Evolutionary conservation across 2,329 filamentous ascomycete species (phyloP), one percentile per base, ranked within the genome.

Genomic region (Emydomyces testavorans): DNA sequence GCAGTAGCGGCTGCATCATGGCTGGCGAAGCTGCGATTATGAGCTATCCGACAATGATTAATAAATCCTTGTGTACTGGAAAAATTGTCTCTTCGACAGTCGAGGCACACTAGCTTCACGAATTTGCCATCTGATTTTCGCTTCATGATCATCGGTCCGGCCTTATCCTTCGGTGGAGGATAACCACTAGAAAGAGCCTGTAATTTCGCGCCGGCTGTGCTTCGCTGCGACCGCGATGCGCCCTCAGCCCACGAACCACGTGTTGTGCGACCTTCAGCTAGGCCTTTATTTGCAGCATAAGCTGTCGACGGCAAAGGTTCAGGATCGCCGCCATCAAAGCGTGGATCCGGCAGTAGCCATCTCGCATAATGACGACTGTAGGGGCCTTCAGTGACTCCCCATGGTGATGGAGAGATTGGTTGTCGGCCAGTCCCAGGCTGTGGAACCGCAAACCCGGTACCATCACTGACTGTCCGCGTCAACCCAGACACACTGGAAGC

Each of bases 31-130:
- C 93, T 88, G 50, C 86, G 78, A 62, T 83, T 85, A 68, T 98
- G 92, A 21, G 89, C 88, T 58, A 98, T 96, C 49, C 92, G 87
- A 63, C 90, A 96, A 63, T 98, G 92, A 62, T 98, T 98, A 70
- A 98, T 92, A 68, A 96, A 96, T n/a, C 92, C 92, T 65, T 96
- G 92, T 0, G 89, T 93, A 69, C 89, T 96, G 48, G 84, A 89
- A 61, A 96, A 96, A 64, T 95, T 86, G 63, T 87, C 85, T 54
- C 90, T 78, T 42, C 87, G 76, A 66, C 92, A 96, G 64, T 92
- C 84, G 50, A 85, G 68, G 71, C 92, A 98, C 53, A 94, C 83
- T 41, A 96, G 76, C 67, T 94, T 93, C 54, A 96, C 90, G 54
- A 82, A 80, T 60, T 85, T 76, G 48, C 85, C 85, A 66, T 96